Evolutionary conservation across 1,284 basidiomycete species (phyloP).

Genomic region (Trametes polyzona): DNA sequence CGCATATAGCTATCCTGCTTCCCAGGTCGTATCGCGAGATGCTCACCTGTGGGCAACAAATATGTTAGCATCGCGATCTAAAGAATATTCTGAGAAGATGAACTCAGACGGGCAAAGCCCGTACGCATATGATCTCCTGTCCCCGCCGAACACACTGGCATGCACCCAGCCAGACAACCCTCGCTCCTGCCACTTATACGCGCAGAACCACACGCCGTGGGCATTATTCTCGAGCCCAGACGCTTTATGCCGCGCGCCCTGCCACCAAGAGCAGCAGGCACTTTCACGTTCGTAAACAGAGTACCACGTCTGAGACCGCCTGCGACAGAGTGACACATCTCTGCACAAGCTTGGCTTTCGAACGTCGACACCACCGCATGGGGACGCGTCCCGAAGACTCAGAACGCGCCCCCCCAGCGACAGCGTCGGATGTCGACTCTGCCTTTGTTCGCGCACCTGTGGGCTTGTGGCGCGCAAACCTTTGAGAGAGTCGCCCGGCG

Average conservation of each 20-base stretch:
- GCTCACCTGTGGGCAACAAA: slow-evolving; percentile 17
- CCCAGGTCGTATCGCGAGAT: neutral
- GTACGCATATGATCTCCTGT: slow-evolving; percentile 41
- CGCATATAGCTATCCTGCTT: neutral
- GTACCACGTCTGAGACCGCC: slow-evolving; percentile 50
- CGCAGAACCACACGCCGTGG: slow-evolving; percentile 45
- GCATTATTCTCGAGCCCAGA: slow-evolving; percentile 38
- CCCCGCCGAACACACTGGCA: slow-evolving; percentile 26
- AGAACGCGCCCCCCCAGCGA: slow-evolving; percentile 11
- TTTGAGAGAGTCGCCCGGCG: slow-evolving; percentile 34
- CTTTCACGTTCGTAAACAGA: slow-evolving; percentile 31
- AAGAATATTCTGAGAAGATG: neutral
- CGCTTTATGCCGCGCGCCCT: slow-evolving; percentile 39
- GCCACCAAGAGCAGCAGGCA: slow-evolving; percentile 4
- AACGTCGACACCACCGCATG: slow-evolving; percentile 1
- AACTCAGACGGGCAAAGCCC: slow-evolving; percentile 36
- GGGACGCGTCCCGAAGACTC: neutral
- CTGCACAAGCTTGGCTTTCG: slow-evolving; percentile 17
- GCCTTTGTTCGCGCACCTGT: slow-evolving; percentile 45
- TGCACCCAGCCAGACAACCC: slow-evolving; percentile 17
- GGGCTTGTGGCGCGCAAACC: slow-evolving; percentile 37
- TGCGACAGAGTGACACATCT: slow-evolving; percentile 28
- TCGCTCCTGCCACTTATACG: slow-evolving; percentile 41
- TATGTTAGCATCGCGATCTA: neutral
- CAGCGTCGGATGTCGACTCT: slow-evolving; percentile 39